Evolutionary conservation across 306 rosid genomes (phyloP), one percentile per base, ranked within the genome.

Genomic region (Luffa acutangula): DNA sequence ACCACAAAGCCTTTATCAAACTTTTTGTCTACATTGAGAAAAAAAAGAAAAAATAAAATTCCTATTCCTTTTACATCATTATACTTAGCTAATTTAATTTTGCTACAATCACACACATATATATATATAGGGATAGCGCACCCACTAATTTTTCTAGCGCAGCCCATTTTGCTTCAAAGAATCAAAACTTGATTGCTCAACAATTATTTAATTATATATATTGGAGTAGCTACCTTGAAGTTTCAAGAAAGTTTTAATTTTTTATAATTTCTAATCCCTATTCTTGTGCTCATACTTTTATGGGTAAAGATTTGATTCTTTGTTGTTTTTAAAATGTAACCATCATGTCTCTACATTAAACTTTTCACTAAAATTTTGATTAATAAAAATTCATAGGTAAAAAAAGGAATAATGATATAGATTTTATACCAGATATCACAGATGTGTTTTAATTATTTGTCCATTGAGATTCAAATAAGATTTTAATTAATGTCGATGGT

Each of bases 21-120:
- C 57, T 71, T 71, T 67, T 67, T 71, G 56, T 71, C 57, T 71
- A 46, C 46, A 71, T 71, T 45, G 76, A 41, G 74, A 67, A 21
- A 73, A 11, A 6, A 45, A 43, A 46, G 1, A 25, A 25, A 25
- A 25, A 25, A 25, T 25, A 25, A 25, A 5, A 59, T 13, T 48
- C 60, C 12, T 31, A 46, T 25, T 73, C 43, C 43, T 48, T 73
- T 72, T 72, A 5, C 25, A 73, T 73, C 58, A 15, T 73, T 18
- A 73, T 73, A 5, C 25, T 73, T 73, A 4, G n/a, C 56, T 45
- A 3, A 67, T 67, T 67, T 67, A 70, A 70, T 70, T 45, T 70
- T 45, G 31, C 20, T 20, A 70, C 33, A 42, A 20, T 43, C 25
- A 69, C 9, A 42, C 39, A 43, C 54, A 20, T 42, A 1, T 62